Evolutionary conservation across 1,284 basidiomycete species (phyloP), one percentile per base, ranked within the genome.

Genomic region (Ustilago crameri): DNA sequence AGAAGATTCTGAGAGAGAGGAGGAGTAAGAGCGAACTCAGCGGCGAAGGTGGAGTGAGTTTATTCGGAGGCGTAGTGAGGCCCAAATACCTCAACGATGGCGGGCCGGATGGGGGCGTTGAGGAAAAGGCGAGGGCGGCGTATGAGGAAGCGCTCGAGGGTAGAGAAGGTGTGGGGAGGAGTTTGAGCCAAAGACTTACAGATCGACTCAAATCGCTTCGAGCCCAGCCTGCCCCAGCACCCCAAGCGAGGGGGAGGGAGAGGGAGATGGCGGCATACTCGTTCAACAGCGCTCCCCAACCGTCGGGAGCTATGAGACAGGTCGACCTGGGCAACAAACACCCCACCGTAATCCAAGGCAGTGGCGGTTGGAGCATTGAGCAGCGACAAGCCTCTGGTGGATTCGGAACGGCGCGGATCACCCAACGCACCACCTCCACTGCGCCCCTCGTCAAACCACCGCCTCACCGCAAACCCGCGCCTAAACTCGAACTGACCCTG

Each of bases 121-220:
- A 53, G 23, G 54, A 56, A 20, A 22, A 42, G 32, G 68, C 62
- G 7, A 51, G 47, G 20, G 44, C 24, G 3, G 44, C 40, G 12
- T 67, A 65, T 26, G 64, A 69, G 35, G n/a, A 3, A 2, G 57
- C 55, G 53, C 14, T 58, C 1, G 46, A 27, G 1, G 48, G 38
- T 0, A 32, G 35, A 0, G 51, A 38, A 3, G 45, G 34, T 0
- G 49, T 62, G 3, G n/a, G 17, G 24, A 56, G 74, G 44, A 53
- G 43, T 15, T 40, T 76, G 42, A 74, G 71, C 55, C 62, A 60
- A 51, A 57, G 71, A 18, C 40, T 76, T 27, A 47, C 41, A 0
- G 74, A 74, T 20, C 10, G 58, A 20, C 26, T 76, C 12, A n/a
- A 54, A 9, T 34, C 58, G 18, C 22, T 67, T 0, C 35, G 35